Evolutionary conservation across 139 green algal species (phyloP).

Genomic region (Chlorella sp.): DNA sequence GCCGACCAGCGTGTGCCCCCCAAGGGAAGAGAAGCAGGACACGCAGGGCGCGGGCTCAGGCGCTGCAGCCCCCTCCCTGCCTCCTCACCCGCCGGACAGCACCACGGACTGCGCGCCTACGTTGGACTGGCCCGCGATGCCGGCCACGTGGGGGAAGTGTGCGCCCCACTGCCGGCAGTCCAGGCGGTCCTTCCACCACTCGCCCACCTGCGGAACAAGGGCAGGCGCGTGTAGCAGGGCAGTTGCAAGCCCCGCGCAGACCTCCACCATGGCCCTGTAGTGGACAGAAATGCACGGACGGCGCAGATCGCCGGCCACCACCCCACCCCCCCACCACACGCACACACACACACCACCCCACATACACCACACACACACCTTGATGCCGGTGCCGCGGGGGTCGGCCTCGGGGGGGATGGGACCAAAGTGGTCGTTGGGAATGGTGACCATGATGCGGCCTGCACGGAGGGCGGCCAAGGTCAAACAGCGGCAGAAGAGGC

Average conservation of each 20-base stretch:
- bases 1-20: too few relatives aligned
- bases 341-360: too few relatives aligned
- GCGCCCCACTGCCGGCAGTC: slow-evolving; percentile 94
- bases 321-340: too few relatives aligned
- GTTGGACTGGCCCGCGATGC: slow-evolving; percentile 90
- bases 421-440: slow-evolving; percentile 90
- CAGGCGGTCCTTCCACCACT: slow-evolving; percentile 89
- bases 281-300: too few relatives aligned
- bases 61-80: too few relatives aligned
- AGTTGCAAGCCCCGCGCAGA: background rate
- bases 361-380: too few relatives aligned
- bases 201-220: slow-evolving; percentile 70
- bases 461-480: background rate
- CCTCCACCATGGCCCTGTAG: too few relatives aligned
- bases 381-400: slow-evolving; percentile 68
- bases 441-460: slow-evolving; percentile 91
- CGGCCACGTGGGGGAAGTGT: slow-evolving; percentile 95
- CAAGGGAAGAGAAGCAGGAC: too few relatives aligned
- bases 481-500: background rate
- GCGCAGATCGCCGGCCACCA: too few relatives aligned
- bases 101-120: slow-evolving; percentile 81
- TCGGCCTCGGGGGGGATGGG: slow-evolving; percentile 91
- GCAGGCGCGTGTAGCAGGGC: too few relatives aligned
- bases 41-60: too few relatives aligned
- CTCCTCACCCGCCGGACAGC: slow-evolving; percentile 62